Evolutionary conservation across 2,329 filamentous ascomycete genomes (phyloP), one percentile per base, ranked within the genome.

Genomic region (Penicillium sp.): DNA sequence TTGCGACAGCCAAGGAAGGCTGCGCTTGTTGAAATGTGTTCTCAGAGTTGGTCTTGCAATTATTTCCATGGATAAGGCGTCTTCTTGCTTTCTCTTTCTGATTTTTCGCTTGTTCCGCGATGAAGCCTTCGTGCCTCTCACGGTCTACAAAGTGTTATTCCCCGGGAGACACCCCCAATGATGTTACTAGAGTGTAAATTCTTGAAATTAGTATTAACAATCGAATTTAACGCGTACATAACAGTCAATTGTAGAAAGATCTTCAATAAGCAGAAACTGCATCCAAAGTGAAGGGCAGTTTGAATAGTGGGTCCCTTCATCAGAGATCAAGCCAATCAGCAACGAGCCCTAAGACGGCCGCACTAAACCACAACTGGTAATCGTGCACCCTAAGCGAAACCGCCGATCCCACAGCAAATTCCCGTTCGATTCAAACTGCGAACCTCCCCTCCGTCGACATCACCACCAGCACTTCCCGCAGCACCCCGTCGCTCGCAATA

Each of bases 1-100:
- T 89, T 55, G 80, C 81, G 58, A 84, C 82, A n/a, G 82, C 87
- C 41, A 95, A 95, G 77, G 90, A 95, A 65, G 86, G 88, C 37
- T 97, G 92, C 72, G 91, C 90, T 65, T 97, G 92, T 75, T 97
- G 66, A 74, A 53, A 49, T 46, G 27, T 41, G 31, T 46, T 46
- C 34, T 5, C 9, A 39, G 19, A 39, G 27, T 43, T 52, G 22
- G 27, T 31, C 35, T 51, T 54, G 42, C 53, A 50, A 47, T 46
- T 50, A 34, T 56, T 53, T 55, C 41, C 52, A 56, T 55, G 49
- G 53, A 54, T 53, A 41, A 55, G 57, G 57, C 54, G 57, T 57
- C 49, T 40, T 43, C 36, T 25, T 43, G 36, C 12, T 52, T 46
- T 49, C 22, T 27, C 37, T 44, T 14, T 40, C 28, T 43, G 10